Percentiles rank a stretch among this genome's conserved stretches.
Evolutionary conservation across 176 grass and related monocot species (phyloP).

Genomic region (Oropetium thomaeum): DNA sequence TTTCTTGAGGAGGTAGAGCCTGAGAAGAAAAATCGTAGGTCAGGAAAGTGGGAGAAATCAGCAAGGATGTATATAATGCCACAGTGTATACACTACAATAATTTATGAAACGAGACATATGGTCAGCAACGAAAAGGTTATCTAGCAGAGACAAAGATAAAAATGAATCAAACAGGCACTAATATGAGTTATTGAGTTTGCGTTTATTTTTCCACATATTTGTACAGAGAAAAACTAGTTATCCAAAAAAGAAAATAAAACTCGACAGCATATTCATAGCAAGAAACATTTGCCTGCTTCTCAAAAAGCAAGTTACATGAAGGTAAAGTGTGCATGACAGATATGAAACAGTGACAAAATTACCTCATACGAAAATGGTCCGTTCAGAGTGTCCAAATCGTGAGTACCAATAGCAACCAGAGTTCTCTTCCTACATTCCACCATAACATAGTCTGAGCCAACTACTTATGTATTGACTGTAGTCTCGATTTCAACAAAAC

Average conservation of each 20-base stretch:
- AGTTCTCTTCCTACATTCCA: slow-evolving; percentile 71
- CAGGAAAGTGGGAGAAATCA: slow-evolving; percentile 36
- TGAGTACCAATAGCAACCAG: slow-evolving; percentile 97
- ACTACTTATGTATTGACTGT: slow-evolving; percentile 17
- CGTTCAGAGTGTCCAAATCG: slow-evolving; percentile 82
- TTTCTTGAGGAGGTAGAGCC: slow-evolving; percentile 72
- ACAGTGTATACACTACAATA: not conserved
- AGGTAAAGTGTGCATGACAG: not conserved
- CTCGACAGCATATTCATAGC: not conserved
- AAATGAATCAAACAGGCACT: not conserved
- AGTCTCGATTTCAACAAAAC: slow-evolving; percentile 17
- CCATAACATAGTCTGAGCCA: slow-evolving; percentile 4
- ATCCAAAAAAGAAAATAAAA: not conserved
- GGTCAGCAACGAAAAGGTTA: not conserved
- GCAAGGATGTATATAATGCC: not conserved
- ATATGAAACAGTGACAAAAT: slow-evolving; percentile 19
- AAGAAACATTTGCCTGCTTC: not conserved
- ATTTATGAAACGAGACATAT: not conserved
- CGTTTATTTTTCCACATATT: not conserved
- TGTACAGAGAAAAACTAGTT: not conserved
- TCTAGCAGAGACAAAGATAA: not conserved
- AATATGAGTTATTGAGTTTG: not conserved
- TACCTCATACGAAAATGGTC: slow-evolving; percentile 96
- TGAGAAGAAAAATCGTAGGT: slow-evolving; percentile 38
- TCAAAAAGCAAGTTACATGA: not conserved